Evolutionary conservation across 2,329 filamentous ascomycete species (phyloP).

Genomic region (Beauveria bassiana): DNA sequence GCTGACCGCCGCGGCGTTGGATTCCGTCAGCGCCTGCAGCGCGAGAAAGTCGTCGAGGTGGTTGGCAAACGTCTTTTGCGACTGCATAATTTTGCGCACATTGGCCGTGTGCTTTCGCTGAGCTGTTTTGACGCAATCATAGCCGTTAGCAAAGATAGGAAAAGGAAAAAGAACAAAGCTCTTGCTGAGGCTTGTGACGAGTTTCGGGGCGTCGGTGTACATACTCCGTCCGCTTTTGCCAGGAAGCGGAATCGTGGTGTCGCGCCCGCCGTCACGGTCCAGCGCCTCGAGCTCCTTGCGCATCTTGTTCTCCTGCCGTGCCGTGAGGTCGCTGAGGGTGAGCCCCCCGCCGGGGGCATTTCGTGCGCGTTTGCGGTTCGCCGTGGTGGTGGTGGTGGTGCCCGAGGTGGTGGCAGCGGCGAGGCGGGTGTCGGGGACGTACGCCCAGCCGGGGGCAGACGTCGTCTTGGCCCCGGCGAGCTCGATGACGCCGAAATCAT

Average conservation of each 20-base stretch:
- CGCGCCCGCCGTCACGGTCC: conserved; percentile 69
- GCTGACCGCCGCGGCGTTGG: conserved; percentile 25
- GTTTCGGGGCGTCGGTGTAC: conserved; percentile 6
- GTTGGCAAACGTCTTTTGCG: conserved; percentile 77
- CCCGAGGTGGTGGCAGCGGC: conserved; percentile 36
- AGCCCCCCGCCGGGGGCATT: conserved; percentile 39
- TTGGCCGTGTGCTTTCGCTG: conserved; percentile 56
- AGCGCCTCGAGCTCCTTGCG: conserved; percentile 75
- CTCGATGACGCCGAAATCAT: conserved; percentile 73
- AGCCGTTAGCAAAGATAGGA: conserved; percentile 5
- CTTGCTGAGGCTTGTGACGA: too few species aligned
- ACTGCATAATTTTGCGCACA: conserved; percentile 69
- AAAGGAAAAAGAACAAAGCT: too few species aligned
- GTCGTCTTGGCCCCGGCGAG: conserved; percentile 63
- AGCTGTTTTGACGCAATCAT: conserved; percentile 19
- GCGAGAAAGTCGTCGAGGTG: conserved; percentile 75
- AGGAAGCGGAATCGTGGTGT: conserved; percentile 64
- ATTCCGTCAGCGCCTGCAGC: conserved; percentile 39
- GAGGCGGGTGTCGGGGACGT: conserved; percentile 68
- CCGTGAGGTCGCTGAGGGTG: conserved; percentile 59
- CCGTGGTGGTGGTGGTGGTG: conserved; percentile 32
- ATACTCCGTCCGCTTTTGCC: conserved; percentile 40
- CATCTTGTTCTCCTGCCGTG: conserved; percentile 75
- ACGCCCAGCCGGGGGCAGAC: conserved; percentile 81
- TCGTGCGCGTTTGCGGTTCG: conserved; percentile 65